A percentile compares a stretch with the other conserved stretches of the same genome.
Evolutionary conservation across 75 land plant species (phyloP).

Genomic region (Sequoia sempervirens): DNA sequence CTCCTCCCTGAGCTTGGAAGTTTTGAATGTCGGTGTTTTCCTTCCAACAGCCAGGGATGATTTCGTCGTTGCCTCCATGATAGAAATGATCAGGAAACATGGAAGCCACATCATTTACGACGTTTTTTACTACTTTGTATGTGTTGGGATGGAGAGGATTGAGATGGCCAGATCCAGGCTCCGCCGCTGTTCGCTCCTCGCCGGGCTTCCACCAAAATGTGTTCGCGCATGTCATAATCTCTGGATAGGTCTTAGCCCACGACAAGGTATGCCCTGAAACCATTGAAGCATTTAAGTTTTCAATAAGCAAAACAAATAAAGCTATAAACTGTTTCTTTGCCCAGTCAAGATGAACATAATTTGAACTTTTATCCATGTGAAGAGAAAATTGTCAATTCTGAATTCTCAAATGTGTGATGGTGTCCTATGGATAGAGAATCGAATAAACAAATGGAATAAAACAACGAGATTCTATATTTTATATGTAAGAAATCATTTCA

Average conservation of each 20-base stretch:
- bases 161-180: slow-evolving; percentile 90
- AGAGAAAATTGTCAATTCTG: neutral
- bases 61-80: slow-evolving; percentile 88
- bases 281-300: neutral
- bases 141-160: slow-evolving; percentile 80
- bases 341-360: too few species aligned
- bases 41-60: slow-evolving; percentile 76
- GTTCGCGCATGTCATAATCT: slow-evolving; percentile 79
- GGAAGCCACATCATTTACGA: slow-evolving; percentile 50
- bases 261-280: slow-evolving; percentile 79
- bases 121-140: slow-evolving; percentile 62
- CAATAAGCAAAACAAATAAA: too few species aligned
- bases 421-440: too few species aligned
- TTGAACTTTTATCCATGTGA: too few species aligned
- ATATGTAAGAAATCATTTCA: too few species aligned
- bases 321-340: too few species aligned
- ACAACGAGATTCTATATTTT: too few species aligned
- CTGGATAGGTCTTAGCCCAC: slow-evolving; percentile 89
- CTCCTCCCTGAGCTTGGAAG: slow-evolving; percentile 42
- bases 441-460: too few species aligned
- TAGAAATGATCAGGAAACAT: slow-evolving; percentile 67
- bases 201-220: slow-evolving; percentile 69
- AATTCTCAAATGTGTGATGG: too few species aligned
- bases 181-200: slow-evolving; percentile 48
- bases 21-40: slow-evolving; percentile 33